Evolutionary conservation across 2,329 filamentous ascomycete species (phyloP).

Genomic region (Curvularia sp.): DNA sequence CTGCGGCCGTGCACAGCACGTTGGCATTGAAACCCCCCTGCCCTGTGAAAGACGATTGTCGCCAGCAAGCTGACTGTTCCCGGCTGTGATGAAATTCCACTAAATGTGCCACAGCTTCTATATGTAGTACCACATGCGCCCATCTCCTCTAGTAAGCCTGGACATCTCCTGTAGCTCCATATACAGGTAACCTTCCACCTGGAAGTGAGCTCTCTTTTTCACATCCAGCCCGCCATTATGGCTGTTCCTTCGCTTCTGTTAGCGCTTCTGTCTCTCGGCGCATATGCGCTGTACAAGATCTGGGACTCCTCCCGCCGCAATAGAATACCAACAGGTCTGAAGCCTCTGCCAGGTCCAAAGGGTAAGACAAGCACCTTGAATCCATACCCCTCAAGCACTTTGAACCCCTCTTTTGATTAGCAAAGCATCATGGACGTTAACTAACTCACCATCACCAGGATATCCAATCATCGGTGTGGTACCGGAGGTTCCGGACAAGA

Average conservation of each 20-base stretch:
- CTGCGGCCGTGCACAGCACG: conserved; percentile 24
- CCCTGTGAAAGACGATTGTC: conserved; percentile 17
- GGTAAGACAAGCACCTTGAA: conserved; percentile 34
- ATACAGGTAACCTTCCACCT: conserved; percentile 16
- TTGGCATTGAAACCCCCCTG: conserved; percentile 35
- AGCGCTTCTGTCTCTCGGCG: conserved; percentile 29
- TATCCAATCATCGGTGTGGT: conserved; percentile 54
- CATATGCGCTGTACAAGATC: conserved; percentile 43
- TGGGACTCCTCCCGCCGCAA: conserved; percentile 34
- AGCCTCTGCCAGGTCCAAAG: conserved; percentile 51
- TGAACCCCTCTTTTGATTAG: conserved; percentile 1
- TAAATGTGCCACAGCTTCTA: conserved; percentile 29
- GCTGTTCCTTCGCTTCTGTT: conserved; percentile 40
- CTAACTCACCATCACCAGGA: conserved; percentile 40
- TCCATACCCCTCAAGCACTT: not conserved
- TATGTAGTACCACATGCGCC: conserved; percentile 37
- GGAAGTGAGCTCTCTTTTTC: conserved; percentile 8
- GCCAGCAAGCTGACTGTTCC: conserved; percentile 24
- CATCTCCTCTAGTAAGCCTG: conserved; percentile 17
- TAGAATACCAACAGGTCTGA: conserved; percentile 45
- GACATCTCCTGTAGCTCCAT: conserved; percentile 18
- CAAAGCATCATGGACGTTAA: not conserved
- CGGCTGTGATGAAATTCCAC: conserved; percentile 25
- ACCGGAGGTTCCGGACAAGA: conserved; percentile 54
- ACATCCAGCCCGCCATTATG: conserved; percentile 34